These are phyloP conservation scores for Protomyces pachydermus DNA, from an alignment of 1,139 yeast species.

Conservation along the genomic window DNA sequence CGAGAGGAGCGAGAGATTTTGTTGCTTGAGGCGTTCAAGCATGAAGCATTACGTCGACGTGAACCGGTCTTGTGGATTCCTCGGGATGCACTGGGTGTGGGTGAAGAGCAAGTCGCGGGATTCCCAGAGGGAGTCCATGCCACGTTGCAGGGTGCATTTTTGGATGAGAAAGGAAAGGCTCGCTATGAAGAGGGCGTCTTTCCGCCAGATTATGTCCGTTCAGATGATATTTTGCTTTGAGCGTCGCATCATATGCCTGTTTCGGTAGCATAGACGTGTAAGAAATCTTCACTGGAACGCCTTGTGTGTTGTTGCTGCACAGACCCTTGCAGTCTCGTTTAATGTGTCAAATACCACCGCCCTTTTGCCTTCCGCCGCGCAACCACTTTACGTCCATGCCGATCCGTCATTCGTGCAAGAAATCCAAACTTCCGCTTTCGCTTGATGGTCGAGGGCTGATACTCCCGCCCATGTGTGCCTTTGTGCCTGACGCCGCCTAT, in stretches of 20 bases:
- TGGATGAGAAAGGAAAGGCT: constrained; percentile 7
- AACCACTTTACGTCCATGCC: constrained; percentile 72
- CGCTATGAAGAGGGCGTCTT: background rate
- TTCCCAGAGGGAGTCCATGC: constrained; percentile 11
- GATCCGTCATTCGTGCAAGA: constrained; percentile 76
- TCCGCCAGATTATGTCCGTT: constrained; percentile 23
- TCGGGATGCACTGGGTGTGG: constrained; percentile 75
- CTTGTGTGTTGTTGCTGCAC: background rate
- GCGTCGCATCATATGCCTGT: too few species aligned
- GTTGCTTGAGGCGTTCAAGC: constrained; percentile 45
- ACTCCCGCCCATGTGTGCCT: constrained; percentile 16
- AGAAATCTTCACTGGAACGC: background rate
- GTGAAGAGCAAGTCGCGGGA: constrained; percentile 53
- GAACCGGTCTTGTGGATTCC: constrained; percentile 86
- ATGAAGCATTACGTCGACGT: constrained; percentile 63
- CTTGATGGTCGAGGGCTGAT: constrained; percentile 69
- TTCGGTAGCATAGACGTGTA: background rate
- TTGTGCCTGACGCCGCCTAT: constrained; percentile 9
- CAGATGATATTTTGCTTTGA: constrained; percentile 10
- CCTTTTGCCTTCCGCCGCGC: constrained; percentile 81
- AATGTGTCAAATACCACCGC: constrained; percentile 88
- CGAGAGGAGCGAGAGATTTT: constrained; percentile 12
- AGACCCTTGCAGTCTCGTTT: background rate
- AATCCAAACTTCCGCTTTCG: constrained; percentile 90
- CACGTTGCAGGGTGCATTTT: constrained; percentile 7